Percentiles rank a stretch among this genome's conserved stretches.
These are phyloP conservation scores for Comarum palustre DNA, from an alignment of 306 rosid species.

Conservation along the genomic window DNA sequence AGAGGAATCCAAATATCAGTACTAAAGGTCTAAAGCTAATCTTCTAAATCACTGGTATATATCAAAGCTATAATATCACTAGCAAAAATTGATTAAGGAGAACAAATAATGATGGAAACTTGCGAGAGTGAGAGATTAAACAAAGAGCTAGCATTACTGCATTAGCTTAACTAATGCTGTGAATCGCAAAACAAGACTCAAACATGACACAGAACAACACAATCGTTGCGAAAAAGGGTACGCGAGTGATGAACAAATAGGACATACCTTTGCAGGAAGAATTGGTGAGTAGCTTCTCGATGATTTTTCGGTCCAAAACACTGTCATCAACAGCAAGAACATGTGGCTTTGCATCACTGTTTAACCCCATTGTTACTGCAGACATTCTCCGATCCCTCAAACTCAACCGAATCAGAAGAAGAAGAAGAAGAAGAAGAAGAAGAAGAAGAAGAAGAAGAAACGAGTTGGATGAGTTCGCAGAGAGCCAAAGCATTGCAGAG, in stretches of 20 bases:
- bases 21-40: too few relatives aligned
- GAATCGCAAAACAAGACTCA: neutral
- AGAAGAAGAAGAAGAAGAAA: neutral
- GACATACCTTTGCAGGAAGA: constrained; percentile 28
- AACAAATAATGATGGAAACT: neutral
- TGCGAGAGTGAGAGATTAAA: too few relatives aligned
- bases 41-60: neutral
- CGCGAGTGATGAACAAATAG: neutral
- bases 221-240: neutral
- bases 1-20: neutral
- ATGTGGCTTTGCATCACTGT: constrained; percentile 20
- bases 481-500: neutral
- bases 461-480: neutral
- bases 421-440: neutral
- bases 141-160: too few relatives aligned
- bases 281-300: constrained; percentile 26
- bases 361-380: neutral
- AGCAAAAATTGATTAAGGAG: neutral
- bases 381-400: neutral
- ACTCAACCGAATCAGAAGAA: neutral
- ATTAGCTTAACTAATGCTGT: neutral
- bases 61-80: neutral
- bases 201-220: neutral
- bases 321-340: constrained; percentile 36
- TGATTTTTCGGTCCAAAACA: constrained; percentile 23